These are phyloP conservation scores for Neoboletus subvelutipes DNA, from an alignment of 768 basidiomycete species.

Conservation along the genomic window DNA sequence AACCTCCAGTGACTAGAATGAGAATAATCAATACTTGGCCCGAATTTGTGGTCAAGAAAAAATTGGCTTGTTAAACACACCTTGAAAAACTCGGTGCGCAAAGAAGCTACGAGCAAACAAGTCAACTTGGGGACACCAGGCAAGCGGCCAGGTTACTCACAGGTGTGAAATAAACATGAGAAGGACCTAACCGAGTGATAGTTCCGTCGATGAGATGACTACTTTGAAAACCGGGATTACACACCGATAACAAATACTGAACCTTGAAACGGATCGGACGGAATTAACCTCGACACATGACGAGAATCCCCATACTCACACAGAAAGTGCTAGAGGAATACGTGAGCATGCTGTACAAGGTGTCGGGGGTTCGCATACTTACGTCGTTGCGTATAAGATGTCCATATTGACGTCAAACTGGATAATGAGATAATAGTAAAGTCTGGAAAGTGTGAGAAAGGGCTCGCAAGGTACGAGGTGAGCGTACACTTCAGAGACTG, in stretches of 20 bases:
- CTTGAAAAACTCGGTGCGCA: constrained; percentile 23
- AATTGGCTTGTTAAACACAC: constrained; percentile 5
- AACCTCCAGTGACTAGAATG: constrained; percentile 22
- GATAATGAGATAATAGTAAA: constrained; percentile 31
- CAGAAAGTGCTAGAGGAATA: constrained; percentile 27
- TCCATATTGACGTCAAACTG: constrained; percentile 26
- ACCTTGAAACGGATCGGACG: constrained; percentile 11
- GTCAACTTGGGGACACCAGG: not conserved
- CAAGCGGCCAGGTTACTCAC: constrained; percentile 13
- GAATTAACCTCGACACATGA: not conserved
- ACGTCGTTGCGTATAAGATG: constrained; percentile 28
- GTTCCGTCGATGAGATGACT: not conserved
- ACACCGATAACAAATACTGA: constrained; percentile 28
- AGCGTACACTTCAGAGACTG: constrained; percentile 31
- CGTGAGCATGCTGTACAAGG: not conserved
- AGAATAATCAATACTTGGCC: not conserved
- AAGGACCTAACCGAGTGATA: constrained; percentile 18
- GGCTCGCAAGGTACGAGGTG: not conserved
- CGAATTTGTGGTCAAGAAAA: not conserved
- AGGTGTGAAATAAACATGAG: constrained; percentile 27
- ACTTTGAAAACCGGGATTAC: not conserved
- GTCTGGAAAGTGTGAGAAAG: constrained; percentile 18
- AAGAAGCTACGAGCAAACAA: constrained; percentile 23
- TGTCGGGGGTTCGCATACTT: not conserved
- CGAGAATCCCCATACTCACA: constrained; percentile 19